Evolutionary conservation across 495 filamentous ascomycete species (phyloP), one percentile per base, ranked within the genome.

Genomic region (Lepidopterella palustris): DNA sequence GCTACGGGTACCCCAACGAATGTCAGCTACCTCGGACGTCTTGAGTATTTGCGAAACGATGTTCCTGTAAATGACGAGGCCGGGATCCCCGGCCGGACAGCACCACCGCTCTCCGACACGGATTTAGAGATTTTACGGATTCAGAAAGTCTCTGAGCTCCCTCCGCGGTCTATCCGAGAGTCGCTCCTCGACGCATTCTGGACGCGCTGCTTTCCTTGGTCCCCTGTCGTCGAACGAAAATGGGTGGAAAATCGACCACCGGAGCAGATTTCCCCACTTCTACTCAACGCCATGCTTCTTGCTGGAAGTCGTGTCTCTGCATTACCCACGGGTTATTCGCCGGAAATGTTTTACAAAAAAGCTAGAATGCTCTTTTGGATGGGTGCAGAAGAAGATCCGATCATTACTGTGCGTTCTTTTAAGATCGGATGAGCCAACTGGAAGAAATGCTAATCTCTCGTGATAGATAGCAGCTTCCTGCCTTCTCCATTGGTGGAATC

Each of bases 401-500:
- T 67, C 25, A 52, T 64, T 35, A 67, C 52, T n/a, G n/a, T n/a
- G n/a, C n/a, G n/a, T n/a, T n/a, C n/a, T n/a, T n/a, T n/a, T n/a
- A n/a, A n/a, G n/a, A n/a, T n/a, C n/a, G n/a, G n/a, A n/a, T n/a
- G n/a, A n/a, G n/a, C n/a, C n/a, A n/a, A n/a, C n/a, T n/a, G n/a
- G n/a, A n/a, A n/a, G n/a, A n/a, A n/a, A n/a, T n/a, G n/a, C n/a
- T n/a, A n/a, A n/a, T n/a, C n/a, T n/a, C n/a, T n/a, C n/a, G n/a
- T n/a, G n/a, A n/a, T n/a, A n/a, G 0, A 58, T 50, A 21, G 52
- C 56, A 10, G 60, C 64, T 6, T 32, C 61, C 20, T 58, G 52
- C 20, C 40, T 67, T 11, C 26, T 67, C n/a, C 63, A 67, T 23
- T 67, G 64, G 64, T 67, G 57, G 57, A 67, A 67, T 42, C 64